Base-by-base conservation (phyloP, 306 rosid genomes). In the Macrotyloma uniflorum region DNA sequence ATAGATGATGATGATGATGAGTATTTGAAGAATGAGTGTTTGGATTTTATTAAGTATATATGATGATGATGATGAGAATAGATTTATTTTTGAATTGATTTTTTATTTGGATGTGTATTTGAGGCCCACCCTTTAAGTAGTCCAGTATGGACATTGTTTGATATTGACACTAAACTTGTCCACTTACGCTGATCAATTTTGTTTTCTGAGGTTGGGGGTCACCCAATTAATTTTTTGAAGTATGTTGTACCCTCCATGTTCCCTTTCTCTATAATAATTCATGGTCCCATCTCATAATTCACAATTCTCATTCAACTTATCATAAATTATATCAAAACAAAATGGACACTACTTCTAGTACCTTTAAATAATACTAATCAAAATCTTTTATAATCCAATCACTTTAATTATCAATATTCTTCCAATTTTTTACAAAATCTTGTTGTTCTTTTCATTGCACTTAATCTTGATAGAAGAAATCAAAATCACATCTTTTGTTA, bases 131-230 rank as follows among this genome's bases (percentile, higher is more conserved):
- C 15, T 32, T 35, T 72, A 72, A 76, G 4, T 66, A 64, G 83
- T 54, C 83, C 45, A 55, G 73, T 1, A 54, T 78, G 79, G 80
- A 70, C 64, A 46, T 49, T 71, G 16, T 79, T 71, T 86, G 83
- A 79, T 26, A 40, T 79, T 54, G 84, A 82, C 86, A 74, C 72
- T 74, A 61, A 77, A 62, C 64, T 74, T 82, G 86, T 78, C 79
- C 70, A 46, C 54, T 38, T 63, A 49, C 59, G 26, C 15, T 69
- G 19, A 76, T 73, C 65, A 40, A 15, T 64, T 70, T 63, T 75
- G 75, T 38, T 54, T 47, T 73, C 13, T 68, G 5, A 38, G 63
- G 64, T 43, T 40, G 30, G 69, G 73, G 74, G 75, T 74, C 79
- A 40, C 49, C 54, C 18, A 28, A 33, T 75, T 82, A 62, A 76